These are phyloP conservation scores for Solanum piurae DNA, from an alignment of 257 asterid species.

Conservation along the genomic window DNA sequence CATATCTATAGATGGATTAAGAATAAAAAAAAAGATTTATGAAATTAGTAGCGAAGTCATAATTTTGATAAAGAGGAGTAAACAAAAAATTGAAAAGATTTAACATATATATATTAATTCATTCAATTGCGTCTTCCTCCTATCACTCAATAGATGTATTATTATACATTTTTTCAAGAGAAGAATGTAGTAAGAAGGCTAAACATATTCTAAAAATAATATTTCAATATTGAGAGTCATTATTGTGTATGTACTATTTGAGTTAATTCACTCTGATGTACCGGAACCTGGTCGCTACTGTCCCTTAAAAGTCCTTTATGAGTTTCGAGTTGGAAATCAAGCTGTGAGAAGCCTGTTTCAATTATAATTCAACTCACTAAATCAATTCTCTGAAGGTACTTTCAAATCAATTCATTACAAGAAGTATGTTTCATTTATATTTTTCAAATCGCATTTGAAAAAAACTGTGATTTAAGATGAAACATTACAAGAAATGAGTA, in stretches of 20 bases:
- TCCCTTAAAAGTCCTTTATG: background rate
- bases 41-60: background rate
- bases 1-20: background rate
- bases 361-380: background rate
- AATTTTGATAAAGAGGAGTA: no score
- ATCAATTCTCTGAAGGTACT: background rate
- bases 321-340: background rate
- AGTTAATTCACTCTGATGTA: background rate
- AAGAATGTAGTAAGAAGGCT: background rate
- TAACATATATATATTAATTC: background rate
- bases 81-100: background rate
- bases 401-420: background rate
- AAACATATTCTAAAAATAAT: no score
- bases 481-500: background rate
- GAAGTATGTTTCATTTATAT: background rate
- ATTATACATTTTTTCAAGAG: background rate
- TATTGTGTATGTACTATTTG: background rate
- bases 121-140: background rate
- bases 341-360: background rate
- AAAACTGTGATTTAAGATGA: background rate
- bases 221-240: background rate
- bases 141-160: no score
- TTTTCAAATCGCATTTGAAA: background rate
- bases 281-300: background rate
- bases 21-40: no score